Base-by-base conservation (phyloP, 371 early-diverging fungal genomes). In the Coemansia sp. region DNA sequence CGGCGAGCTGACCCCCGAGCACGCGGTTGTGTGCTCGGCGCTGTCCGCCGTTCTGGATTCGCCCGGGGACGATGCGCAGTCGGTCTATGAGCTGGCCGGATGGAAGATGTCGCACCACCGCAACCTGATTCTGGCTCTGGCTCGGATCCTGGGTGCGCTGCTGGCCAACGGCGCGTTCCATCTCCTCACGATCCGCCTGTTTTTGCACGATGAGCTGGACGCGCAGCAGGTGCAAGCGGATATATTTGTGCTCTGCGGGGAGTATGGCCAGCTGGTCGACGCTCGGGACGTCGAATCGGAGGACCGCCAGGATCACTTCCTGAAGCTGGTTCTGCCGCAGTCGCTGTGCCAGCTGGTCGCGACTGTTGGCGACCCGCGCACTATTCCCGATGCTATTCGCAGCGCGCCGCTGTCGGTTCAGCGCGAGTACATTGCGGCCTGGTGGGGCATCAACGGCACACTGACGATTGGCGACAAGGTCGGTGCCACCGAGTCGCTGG, bases 381-480 rank as follows among this genome's bases (percentile, higher is more conserved):
- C 13, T 9, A 36, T 52, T 0, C 61, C 56, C 4, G 13, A 10
- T 8, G 34, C 13, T 7, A 55, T 73, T 30, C 26, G 31, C 5
- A 26, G 38, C 20, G 73, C 73, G 1, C 77, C 77, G 1, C 31
- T 10, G 11, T 61, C 68, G 2, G 77, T 77, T 34, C 68, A 62
- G 63, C 72, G 77, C 52, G 77, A 77, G 55, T 77, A 62, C 20
- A 42, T 77, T 10, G 77, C 77, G 1, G 73, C 77, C 1, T 77
- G 77, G 77, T 72, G 68, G 68, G 77, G 77, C 53, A 38, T 55
- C 13, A 26, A 16, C 5, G 7, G 51, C 51, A 20, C 20, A 14
- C 5, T 36, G 40, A 13, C 40, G 20, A 5, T 11, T 40, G 2
- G 40, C 20, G 26, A 26, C 31, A 35, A 26, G 26, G 26, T 26